These are phyloP conservation scores for Dovyalis caffra DNA, from an alignment of 345 rosid genomes.

Conservation along the genomic window DNA sequence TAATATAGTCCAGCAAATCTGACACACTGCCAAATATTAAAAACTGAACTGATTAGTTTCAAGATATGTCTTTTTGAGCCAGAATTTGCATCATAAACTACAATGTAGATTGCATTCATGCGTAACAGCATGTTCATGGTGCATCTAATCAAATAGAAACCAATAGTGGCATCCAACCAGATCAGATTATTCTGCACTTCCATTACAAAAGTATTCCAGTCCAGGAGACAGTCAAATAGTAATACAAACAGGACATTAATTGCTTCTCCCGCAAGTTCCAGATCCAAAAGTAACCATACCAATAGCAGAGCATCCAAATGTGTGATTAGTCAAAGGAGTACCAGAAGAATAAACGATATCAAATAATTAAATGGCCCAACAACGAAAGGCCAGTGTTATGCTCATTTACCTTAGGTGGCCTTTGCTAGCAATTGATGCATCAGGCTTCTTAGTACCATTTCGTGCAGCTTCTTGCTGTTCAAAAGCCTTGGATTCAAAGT, in stretches of 20 bases:
- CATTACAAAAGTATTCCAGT: neutral
- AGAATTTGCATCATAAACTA: slow-evolving; percentile 6
- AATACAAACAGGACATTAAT: neutral
- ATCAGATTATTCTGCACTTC: neutral
- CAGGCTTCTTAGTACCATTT: slow-evolving; percentile 95
- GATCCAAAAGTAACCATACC: slow-evolving; percentile 1
- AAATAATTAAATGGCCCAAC: neutral
- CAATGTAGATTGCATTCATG: slow-evolving; percentile 6
- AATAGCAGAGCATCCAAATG: neutral
- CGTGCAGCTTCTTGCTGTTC: slow-evolving; percentile 99
- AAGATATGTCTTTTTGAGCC: neutral
- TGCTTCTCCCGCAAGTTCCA: neutral
- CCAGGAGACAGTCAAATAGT: neutral
- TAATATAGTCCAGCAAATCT: slow-evolving; percentile 92
- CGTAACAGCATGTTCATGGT: slow-evolving; percentile 1
- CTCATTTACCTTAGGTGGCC: slow-evolving; percentile 85
- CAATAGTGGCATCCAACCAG: neutral
- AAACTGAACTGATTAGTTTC: slow-evolving; percentile 25
- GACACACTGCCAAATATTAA: slow-evolving; percentile 68
- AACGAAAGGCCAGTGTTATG: neutral
- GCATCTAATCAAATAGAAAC: neutral
- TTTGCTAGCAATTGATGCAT: slow-evolving; percentile 99
- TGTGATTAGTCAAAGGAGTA: neutral
- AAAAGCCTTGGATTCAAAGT: slow-evolving; percentile 94
- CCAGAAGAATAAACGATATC: neutral